Evolutionary conservation across 495 filamentous ascomycete genomes (phyloP).

Genomic region (Penicillium cinerascens): DNA sequence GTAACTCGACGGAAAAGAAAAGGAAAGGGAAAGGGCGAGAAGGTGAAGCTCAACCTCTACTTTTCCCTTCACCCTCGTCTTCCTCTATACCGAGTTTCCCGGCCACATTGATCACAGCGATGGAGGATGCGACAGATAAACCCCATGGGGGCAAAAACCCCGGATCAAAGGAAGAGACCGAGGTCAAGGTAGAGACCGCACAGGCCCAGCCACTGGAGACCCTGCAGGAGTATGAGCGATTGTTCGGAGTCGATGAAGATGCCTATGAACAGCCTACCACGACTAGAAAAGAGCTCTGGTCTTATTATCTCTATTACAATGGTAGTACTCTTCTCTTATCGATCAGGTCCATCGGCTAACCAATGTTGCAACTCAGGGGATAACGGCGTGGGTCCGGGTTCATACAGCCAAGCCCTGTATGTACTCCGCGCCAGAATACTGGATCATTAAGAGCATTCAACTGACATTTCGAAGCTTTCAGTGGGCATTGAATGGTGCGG

Average conservation of each 20-base stretch:
- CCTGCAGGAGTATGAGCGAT: constrained; percentile 33
- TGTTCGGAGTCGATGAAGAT: constrained; percentile 41
- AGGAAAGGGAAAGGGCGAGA: neutral
- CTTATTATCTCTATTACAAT: constrained; percentile 49
- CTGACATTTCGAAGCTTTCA: constrained; percentile 33
- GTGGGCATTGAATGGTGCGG: constrained; percentile 43
- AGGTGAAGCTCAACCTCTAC: neutral
- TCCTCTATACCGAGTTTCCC: constrained; percentile 3
- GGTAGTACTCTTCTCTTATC: constrained; percentile 12
- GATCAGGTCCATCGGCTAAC: neutral
- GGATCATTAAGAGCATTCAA: neutral
- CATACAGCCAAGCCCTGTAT: constrained; percentile 45
- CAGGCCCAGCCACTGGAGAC: constrained; percentile 11
- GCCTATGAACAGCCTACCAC: constrained; percentile 44
- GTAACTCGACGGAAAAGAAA: constrained; percentile 2
- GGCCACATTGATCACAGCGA: neutral
- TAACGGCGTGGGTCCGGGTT: constrained; percentile 47
- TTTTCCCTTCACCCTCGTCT: neutral
- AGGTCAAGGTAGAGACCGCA: constrained; percentile 4
- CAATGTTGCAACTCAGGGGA: constrained; percentile 28
- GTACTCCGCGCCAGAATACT: neutral
- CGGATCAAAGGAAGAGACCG: constrained; percentile 2
- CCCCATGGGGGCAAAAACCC: neutral
- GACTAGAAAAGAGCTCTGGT: constrained; percentile 45
- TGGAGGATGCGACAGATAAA: constrained; percentile 2